Conservation (phyloP, 176 grass and related monocot species). For the Aegilops umbellulata region DNA sequence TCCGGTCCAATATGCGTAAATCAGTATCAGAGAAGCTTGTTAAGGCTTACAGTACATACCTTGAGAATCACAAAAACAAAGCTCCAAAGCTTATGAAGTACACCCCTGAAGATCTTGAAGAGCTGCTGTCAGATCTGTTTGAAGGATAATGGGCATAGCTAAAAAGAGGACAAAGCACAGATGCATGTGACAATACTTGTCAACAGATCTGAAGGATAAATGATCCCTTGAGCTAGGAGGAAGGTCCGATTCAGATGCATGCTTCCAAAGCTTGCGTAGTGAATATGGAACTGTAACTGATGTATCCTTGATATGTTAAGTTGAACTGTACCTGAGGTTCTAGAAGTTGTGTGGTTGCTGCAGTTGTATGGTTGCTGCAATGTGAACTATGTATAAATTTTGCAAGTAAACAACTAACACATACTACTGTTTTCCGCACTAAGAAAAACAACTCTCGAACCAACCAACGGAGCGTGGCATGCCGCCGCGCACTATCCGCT, state of each 20-base stretch:
- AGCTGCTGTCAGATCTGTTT: neutral
- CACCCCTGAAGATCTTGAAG: neutral
- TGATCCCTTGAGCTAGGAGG: neutral
- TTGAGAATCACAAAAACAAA: constrained; percentile 13
- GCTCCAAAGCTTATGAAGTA: constrained; percentile 11
- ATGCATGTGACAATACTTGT: neutral
- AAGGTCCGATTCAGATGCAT: neutral
- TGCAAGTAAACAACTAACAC: no score
- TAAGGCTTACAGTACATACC: constrained; percentile 2
- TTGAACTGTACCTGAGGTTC: neutral
- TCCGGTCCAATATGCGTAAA: neutral
- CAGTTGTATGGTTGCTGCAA: neutral
- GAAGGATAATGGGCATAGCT: constrained; percentile 13
- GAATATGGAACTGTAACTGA: neutral
- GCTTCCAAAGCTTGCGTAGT: neutral
- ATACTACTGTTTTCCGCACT: no score
- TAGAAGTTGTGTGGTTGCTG: neutral
- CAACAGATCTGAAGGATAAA: neutral
- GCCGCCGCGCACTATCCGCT: no score
- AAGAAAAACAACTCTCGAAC: no score
- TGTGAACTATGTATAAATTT: no score
- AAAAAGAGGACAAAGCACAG: neutral
- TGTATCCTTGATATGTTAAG: neutral
- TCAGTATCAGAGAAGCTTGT: constrained; percentile 10
- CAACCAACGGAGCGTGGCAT: no score